A percentile compares a stretch with the other conserved stretches of the same genome.
Evolutionary conservation across 331 rosid species (phyloP).

Genomic region (Phaseolus coccineus): DNA sequence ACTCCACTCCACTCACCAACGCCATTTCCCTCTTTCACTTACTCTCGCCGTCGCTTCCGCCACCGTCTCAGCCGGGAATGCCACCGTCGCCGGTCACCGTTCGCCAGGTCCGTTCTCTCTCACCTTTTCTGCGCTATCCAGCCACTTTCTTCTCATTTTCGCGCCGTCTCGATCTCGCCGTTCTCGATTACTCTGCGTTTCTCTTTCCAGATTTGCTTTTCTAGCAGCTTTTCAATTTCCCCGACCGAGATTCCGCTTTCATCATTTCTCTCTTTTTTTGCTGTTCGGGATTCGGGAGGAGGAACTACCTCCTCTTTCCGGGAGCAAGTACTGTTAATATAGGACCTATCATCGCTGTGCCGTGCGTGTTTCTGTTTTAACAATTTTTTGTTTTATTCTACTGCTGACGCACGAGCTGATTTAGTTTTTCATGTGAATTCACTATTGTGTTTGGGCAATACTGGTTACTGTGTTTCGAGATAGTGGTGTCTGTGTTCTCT

Average conservation of each 20-base stretch:
- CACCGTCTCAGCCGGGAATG: constrained; percentile 13
- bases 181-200: constrained; percentile 44
- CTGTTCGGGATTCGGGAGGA: constrained; percentile 37
- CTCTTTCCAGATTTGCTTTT: constrained; percentile 52
- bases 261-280: neutral
- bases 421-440: constrained; percentile 48
- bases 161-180: constrained; percentile 55
- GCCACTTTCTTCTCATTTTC: neutral
- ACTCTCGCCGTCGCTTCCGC: neutral
- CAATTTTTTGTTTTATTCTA: neutral
- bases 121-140: constrained; percentile 9
- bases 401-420: constrained; percentile 50
- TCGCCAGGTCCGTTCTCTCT: constrained; percentile 6
- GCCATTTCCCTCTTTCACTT: neutral
- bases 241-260: constrained; percentile 49
- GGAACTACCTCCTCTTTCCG: neutral
- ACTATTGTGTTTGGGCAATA: constrained; percentile 35
- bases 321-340: neutral
- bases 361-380: neutral
- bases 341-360: constrained; percentile 33
- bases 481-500: neutral
- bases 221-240: constrained; percentile 36
- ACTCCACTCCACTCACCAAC: neutral
- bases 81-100: constrained; percentile 6
- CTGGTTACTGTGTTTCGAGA: constrained; percentile 20